Evolutionary conservation across 2,329 filamentous ascomycete species (phyloP).

Genomic region (Monosporascus sp.): DNA sequence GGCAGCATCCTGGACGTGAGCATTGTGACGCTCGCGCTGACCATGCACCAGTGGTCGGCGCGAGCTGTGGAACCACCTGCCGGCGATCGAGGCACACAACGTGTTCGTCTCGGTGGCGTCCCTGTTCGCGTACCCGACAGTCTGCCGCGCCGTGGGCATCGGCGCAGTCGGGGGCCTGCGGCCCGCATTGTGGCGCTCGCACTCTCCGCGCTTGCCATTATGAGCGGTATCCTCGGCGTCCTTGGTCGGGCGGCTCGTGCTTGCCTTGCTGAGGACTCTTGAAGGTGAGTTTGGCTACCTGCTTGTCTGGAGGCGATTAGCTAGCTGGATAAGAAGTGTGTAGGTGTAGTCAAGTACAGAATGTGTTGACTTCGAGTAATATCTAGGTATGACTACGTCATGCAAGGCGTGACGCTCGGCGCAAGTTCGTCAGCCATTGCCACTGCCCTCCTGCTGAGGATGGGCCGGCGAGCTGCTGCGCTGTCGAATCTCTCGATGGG

Average conservation of each 20-base stretch:
- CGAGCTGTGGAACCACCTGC: slow-evolving; percentile 48
- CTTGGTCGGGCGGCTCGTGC: slow-evolving; percentile 44
- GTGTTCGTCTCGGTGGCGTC: slow-evolving; percentile 45
- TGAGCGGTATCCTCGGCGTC: slow-evolving; percentile 55
- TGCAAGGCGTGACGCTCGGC: slow-evolving; percentile 55
- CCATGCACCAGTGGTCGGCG: slow-evolving; percentile 57
- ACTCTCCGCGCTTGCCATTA: slow-evolving; percentile 53
- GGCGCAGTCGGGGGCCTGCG: slow-evolving; percentile 48
- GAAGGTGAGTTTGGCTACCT: slow-evolving; percentile 34
- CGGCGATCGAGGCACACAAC: slow-evolving; percentile 49
- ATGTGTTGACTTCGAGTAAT: neutral
- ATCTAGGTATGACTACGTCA: slow-evolving; percentile 50
- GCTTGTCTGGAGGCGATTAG: too few species aligned
- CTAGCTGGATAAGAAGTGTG: too few species aligned
- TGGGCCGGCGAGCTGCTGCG: slow-evolving; percentile 54
- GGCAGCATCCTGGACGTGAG: slow-evolving; percentile 49
- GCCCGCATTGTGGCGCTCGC: slow-evolving; percentile 53
- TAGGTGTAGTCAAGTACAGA: neutral
- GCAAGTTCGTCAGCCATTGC: slow-evolving; percentile 56
- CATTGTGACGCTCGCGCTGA: slow-evolving; percentile 54
- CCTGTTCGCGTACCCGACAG: slow-evolving; percentile 50
- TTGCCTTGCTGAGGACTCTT: slow-evolving; percentile 45
- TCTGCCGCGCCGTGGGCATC: slow-evolving; percentile 52
- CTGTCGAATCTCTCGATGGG: slow-evolving; percentile 56
- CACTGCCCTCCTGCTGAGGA: slow-evolving; percentile 49